A percentile compares a stretch with the other conserved stretches of the same genome.
These are phyloP conservation scores for Lactarius sp. DNA, from an alignment of 768 basidiomycete species.

Conservation along the genomic window DNA sequence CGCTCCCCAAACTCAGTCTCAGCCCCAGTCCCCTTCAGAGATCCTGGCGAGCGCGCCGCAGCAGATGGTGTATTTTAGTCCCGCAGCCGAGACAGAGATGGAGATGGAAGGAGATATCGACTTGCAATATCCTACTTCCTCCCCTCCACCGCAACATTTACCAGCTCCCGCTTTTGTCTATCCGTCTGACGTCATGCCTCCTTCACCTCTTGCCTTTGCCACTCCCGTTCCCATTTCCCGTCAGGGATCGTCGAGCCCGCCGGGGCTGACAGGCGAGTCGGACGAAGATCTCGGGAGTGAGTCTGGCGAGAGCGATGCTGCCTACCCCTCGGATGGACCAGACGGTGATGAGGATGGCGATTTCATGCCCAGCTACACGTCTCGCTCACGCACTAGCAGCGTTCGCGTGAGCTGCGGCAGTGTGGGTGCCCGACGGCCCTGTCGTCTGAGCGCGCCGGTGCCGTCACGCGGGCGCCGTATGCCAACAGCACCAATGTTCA, in stretches of 20 bases:
- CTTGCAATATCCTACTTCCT: constrained; percentile 1
- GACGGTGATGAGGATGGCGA: constrained; percentile 22
- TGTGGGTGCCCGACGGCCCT: constrained; percentile 27
- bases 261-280: constrained; percentile 20
- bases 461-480: constrained; percentile 75
- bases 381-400: constrained; percentile 17
- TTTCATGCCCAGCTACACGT: constrained; percentile 9
- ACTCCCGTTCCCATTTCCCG: constrained; percentile 14
- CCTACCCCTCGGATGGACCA: constrained; percentile 8
- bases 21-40: constrained; percentile 6
- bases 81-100: constrained; percentile 16
- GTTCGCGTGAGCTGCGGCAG: constrained; percentile 21
- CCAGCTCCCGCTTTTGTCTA: constrained; percentile 7
- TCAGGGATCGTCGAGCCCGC: constrained; percentile 23
- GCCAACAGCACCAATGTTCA: constrained; percentile 43
- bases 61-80: no score
- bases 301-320: constrained; percentile 23
- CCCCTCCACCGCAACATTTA: constrained; percentile 2
- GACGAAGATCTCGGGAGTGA: constrained; percentile 22
- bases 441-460: constrained; percentile 48
- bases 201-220: constrained; percentile 8
- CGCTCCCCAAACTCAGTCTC: neutral
- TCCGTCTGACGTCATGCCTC: constrained; percentile 19
- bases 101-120: constrained; percentile 13
- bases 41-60: constrained; percentile 5